Evolutionary conservation across 129 eudicot genomes (phyloP).

Genomic region (Helianthus annuus): HanXRQr2.0-SUNRISE NC_035436.2:176695583-176696082

Average conservation of each 20-base stretch:
- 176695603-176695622: slow-evolving; percentile 49
- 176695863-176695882: slow-evolving; percentile 62
- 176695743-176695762: slow-evolving; percentile 44
- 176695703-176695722: slow-evolving; percentile 51
- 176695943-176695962: slow-evolving; percentile 42
- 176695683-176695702: slow-evolving; percentile 46
- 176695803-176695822: not conserved
- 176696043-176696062: slow-evolving; percentile 43
- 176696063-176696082: slow-evolving; percentile 37
- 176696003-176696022: slow-evolving; percentile 53
- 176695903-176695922: slow-evolving; percentile 46
- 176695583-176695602: not conserved
- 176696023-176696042: slow-evolving; percentile 51
- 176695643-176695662: slow-evolving; percentile 60
- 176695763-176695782: not conserved
- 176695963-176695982: slow-evolving; percentile 41
- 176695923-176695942: slow-evolving; percentile 39
- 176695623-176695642: slow-evolving; percentile 57
- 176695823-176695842: slow-evolving; percentile 16
- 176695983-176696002: slow-evolving; percentile 42
- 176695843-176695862: slow-evolving; percentile 47
- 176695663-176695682: slow-evolving; percentile 46
- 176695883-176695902: slow-evolving; percentile 56
- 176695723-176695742: slow-evolving; percentile 46
- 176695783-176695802: not conserved